Conservation (phyloP, 805 yeast genomes). For the Sugiyamaella valdiviana region DNA sequence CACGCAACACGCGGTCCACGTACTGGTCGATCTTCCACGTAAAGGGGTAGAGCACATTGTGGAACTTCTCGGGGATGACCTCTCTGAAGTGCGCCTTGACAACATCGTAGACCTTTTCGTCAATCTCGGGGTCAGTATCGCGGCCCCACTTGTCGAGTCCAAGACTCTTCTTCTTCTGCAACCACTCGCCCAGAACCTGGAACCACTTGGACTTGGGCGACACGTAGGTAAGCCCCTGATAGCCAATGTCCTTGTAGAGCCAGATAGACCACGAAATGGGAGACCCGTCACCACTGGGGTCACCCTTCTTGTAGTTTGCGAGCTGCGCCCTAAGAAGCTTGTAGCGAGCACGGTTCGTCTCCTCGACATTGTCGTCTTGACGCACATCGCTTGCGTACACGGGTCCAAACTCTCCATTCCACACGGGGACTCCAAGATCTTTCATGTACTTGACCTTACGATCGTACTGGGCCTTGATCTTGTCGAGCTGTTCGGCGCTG, state of each 20-base stretch:
- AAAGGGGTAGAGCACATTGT: slow-evolving; percentile 38
- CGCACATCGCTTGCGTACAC: slow-evolving; percentile 40
- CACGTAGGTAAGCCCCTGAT: slow-evolving; percentile 45
- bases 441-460: slow-evolving; percentile 42
- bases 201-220: slow-evolving; percentile 41
- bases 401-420: slow-evolving; percentile 53
- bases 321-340: slow-evolving; percentile 42
- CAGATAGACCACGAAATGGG: slow-evolving; percentile 49
- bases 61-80: slow-evolving; percentile 39
- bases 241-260: slow-evolving; percentile 50
- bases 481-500: slow-evolving; percentile 32
- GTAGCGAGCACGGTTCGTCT: slow-evolving; percentile 38
- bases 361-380: slow-evolving; percentile 37
- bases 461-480: slow-evolving; percentile 36
- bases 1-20: slow-evolving; percentile 38
- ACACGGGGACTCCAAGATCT: slow-evolving; percentile 40
- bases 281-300: slow-evolving; percentile 42
- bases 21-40: slow-evolving; percentile 28
- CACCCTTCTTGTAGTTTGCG: slow-evolving; percentile 39
- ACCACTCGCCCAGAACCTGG: slow-evolving; percentile 38
- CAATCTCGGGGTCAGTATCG: slow-evolving; percentile 39
- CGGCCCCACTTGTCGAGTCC: slow-evolving; percentile 49
- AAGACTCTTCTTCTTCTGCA: slow-evolving; percentile 38
- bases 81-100: slow-evolving; percentile 36
- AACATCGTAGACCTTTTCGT: slow-evolving; percentile 34